Evolutionary conservation across 257 asterid genomes (phyloP).

Genomic region (Gardenia jasminoides): DNA sequence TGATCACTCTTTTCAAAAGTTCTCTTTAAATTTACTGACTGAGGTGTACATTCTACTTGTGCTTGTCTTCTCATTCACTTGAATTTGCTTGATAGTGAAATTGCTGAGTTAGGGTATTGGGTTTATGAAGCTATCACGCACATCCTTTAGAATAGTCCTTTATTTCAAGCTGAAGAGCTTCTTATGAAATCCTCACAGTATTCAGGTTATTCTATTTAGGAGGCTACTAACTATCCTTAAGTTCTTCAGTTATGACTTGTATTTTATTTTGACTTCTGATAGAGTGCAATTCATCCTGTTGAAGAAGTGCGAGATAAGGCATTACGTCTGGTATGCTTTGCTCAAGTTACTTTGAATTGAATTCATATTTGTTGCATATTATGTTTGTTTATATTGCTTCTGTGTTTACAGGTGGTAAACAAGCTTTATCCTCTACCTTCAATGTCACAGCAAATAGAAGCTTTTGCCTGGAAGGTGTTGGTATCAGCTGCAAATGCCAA

Average conservation of each 20-base stretch:
- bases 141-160: neutral
- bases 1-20: too few relatives aligned
- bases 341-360: constrained; percentile 22
- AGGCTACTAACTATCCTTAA: neutral
- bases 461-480: constrained; percentile 80
- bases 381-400: constrained; percentile 18
- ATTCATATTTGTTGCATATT: neutral
- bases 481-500: constrained; percentile 54
- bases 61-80: neutral
- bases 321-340: constrained; percentile 78
- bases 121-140: neutral
- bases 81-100: neutral
- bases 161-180: neutral
- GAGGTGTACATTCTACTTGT: neutral
- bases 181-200: neutral
- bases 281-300: constrained; percentile 88
- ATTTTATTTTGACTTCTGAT: constrained; percentile 10
- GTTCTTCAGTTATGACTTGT: neutral
- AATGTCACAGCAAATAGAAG: constrained; percentile 76
- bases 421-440: constrained; percentile 87
- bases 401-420: constrained; percentile 74
- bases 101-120: neutral
- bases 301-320: constrained; percentile 99
- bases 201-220: neutral
- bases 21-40: neutral